Percentiles rank a stretch among this genome's conserved stretches.
These are phyloP conservation scores for Adansonia rubrostipa DNA, from an alignment of 441 rosid species.

Conservation along the genomic window DNA sequence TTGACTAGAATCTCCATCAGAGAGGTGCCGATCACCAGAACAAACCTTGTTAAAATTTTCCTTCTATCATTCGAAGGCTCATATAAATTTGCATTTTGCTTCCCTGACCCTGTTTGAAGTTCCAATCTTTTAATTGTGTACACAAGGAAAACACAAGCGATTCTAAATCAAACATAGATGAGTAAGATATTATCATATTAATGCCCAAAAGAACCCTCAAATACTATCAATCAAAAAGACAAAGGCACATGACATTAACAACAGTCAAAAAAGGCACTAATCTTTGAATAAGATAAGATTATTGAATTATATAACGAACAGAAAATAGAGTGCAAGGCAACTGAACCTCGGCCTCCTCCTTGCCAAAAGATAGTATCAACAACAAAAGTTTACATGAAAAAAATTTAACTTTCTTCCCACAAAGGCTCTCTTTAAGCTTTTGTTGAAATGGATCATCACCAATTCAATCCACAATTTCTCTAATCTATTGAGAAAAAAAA, in stretches of 20 bases:
- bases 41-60: background rate
- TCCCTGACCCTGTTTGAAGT: background rate
- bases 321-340: background rate
- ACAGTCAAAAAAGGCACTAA: background rate
- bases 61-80: background rate
- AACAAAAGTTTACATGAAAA: background rate
- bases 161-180: background rate
- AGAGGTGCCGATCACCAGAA: background rate
- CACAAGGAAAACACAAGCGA: slow-evolving; percentile 2
- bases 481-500: background rate
- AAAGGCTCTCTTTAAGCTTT: background rate
- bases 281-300: background rate
- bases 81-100: background rate
- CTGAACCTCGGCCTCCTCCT: background rate
- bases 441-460: background rate
- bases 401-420: background rate
- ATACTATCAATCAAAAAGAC: background rate
- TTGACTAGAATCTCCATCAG: background rate
- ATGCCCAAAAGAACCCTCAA: background rate
- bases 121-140: background rate
- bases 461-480: slow-evolving; percentile 1
- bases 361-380: background rate
- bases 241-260: background rate
- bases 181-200: slow-evolving; percentile 4
- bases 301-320: background rate